These are phyloP conservation scores for Microdochium nivale DNA, from an alignment of 2,329 filamentous ascomycete genomes.

Conservation along the genomic window DNA sequence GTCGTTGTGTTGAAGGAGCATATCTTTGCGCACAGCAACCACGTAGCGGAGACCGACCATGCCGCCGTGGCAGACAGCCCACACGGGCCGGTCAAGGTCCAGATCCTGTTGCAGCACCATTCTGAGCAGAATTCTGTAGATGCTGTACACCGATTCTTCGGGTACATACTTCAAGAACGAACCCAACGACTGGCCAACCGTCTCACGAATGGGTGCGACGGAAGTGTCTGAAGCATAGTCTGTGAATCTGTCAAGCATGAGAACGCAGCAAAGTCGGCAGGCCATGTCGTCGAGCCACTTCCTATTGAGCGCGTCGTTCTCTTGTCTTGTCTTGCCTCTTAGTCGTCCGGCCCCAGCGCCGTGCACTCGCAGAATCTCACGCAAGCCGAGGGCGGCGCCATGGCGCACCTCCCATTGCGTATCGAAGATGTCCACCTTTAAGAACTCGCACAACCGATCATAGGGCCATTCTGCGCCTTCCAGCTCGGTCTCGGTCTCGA, in stretches of 20 bases:
- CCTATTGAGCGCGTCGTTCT: conserved; percentile 75
- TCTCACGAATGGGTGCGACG: conserved; percentile 91
- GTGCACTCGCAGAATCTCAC: conserved; percentile 88
- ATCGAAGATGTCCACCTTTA: conserved; percentile 91
- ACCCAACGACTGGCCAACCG: conserved; percentile 86
- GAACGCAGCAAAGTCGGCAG: conserved; percentile 88
- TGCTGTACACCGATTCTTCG: conserved; percentile 67
- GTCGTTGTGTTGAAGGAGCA: conserved; percentile 72
- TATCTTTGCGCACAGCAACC: conserved; percentile 87
- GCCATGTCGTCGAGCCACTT: conserved; percentile 89
- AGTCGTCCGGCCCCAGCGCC: conserved; percentile 77
- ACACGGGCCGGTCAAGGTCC: conserved; percentile 63
- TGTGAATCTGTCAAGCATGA: conserved; percentile 95
- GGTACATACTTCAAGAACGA: conserved; percentile 81
- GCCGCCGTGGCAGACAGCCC: conserved; percentile 94
- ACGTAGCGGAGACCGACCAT: conserved; percentile 96
- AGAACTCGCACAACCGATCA: conserved; percentile 85
- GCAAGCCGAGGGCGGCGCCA: conserved; percentile 87
- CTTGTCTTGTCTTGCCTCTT: conserved; percentile 56
- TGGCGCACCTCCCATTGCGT: conserved; percentile 91
- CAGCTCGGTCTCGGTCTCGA: conserved; percentile 68
- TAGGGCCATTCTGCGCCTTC: conserved; percentile 88
- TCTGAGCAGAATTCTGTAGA: conserved; percentile 76
- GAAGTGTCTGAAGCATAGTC: conserved; percentile 98
- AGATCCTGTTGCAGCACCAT: conserved; percentile 90